Percentiles rank a stretch among this genome's conserved stretches.
Conservation (phyloP, 192 early-diverging fungal species). For the Spizellomyces punctatus region DNA sequence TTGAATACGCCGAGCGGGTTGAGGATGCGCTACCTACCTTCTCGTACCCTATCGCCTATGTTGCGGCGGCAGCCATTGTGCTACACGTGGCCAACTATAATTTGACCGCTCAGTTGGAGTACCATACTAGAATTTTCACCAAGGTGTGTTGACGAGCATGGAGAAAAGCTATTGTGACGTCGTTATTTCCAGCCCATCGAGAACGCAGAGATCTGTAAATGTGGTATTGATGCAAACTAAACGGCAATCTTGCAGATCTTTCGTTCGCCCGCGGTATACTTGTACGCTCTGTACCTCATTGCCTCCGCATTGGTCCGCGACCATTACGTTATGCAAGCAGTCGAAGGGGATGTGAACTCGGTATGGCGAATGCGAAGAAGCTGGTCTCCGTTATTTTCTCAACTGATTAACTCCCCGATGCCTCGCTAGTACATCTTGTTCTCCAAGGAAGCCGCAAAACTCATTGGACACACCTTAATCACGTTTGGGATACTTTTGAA, state of each 20-base stretch:
- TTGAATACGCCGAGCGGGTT: constrained; percentile 2
- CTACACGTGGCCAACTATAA: constrained; percentile 52
- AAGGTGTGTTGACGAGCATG: constrained; percentile 12
- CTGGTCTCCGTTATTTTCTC: not conserved
- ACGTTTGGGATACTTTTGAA: constrained; percentile 50
- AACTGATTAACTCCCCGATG: not conserved
- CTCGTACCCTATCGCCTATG: constrained; percentile 17
- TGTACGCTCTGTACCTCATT: constrained; percentile 58
- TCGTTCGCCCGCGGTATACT: constrained; percentile 56
- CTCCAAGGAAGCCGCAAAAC: constrained; percentile 18
- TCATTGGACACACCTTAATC: constrained; percentile 43
- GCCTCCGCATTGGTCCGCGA: constrained; percentile 56
- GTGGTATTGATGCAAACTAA: no score
- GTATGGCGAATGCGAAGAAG: constrained; percentile 34
- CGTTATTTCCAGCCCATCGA: no score
- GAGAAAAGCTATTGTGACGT: not conserved
- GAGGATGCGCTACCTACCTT: constrained; percentile 23
- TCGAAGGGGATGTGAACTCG: constrained; percentile 48
- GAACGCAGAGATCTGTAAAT: no score
- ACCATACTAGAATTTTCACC: constrained; percentile 41
- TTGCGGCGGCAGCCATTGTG: constrained; percentile 37
- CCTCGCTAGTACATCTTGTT: constrained; percentile 10
- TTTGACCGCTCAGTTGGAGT: constrained; percentile 41
- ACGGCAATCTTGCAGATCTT: constrained; percentile 28
- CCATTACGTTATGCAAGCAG: constrained; percentile 56